A percentile compares a stretch with the other conserved stretches of the same genome.
Evolutionary conservation across 2,329 filamentous ascomycete species (phyloP).

Genomic region (Rutstroemia sp.): DNA sequence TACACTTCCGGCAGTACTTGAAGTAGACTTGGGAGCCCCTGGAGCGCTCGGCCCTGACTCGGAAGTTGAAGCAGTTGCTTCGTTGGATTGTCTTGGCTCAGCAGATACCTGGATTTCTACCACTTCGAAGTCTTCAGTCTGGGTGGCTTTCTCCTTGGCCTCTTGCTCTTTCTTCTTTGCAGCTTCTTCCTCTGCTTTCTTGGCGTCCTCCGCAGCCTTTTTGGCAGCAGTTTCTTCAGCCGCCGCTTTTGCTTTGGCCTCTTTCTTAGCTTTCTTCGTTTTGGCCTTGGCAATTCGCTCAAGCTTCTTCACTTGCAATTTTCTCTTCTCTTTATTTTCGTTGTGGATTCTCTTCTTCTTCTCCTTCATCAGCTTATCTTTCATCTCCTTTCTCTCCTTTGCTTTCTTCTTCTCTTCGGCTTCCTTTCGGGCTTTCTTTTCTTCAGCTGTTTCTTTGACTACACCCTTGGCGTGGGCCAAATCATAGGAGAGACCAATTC

Average conservation of each 20-base stretch:
- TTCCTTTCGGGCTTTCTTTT: constrained; percentile 38
- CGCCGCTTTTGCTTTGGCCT: constrained; percentile 9
- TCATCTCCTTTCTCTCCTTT: constrained; percentile 33
- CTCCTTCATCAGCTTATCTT: constrained; percentile 29
- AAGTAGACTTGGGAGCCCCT: no score
- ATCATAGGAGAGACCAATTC: constrained; percentile 54
- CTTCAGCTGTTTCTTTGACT: constrained; percentile 36
- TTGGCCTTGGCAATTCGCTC: constrained; percentile 14
- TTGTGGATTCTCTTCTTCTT: constrained; percentile 22
- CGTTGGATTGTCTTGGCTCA: no score
- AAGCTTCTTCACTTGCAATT: constrained; percentile 4
- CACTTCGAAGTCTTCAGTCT: constrained; percentile 2
- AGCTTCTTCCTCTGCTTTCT: background rate
- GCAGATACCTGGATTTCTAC: no score
- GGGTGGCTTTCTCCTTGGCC: constrained; percentile 5
- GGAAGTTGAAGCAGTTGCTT: no score
- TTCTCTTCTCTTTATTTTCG: constrained; percentile 13
- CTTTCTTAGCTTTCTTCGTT: constrained; percentile 12
- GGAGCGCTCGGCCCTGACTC: no score
- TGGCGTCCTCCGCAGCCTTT: background rate
- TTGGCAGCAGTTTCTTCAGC: constrained; percentile 8
- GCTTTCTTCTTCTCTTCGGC: constrained; percentile 35
- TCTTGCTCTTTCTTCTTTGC: constrained; percentile 2
- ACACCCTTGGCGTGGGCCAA: constrained; percentile 52
- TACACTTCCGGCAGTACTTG: no score